Conservation (phyloP, 345 rosid species). For the Boechera retrofracta region DNA sequence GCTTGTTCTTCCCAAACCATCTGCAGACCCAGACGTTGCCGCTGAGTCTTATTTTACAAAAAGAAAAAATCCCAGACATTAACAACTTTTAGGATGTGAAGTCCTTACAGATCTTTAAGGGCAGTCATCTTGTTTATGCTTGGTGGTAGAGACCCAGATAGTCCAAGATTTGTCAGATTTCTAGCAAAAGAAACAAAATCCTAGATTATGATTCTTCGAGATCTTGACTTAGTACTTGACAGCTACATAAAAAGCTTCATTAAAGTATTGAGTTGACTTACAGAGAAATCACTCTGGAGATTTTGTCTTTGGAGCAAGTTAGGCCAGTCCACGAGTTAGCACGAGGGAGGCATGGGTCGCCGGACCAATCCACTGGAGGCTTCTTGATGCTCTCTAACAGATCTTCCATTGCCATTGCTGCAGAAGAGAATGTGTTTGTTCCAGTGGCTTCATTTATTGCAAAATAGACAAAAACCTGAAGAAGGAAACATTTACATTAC, state of each 20-base stretch:
- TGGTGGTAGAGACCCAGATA: constrained; percentile 61
- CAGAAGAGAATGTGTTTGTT: constrained; percentile 21
- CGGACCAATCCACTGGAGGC: constrained; percentile 82
- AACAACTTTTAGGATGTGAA: constrained; percentile 7
- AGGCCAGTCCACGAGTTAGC: constrained; percentile 90
- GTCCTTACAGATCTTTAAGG: constrained; percentile 69
- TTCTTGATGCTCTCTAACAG: constrained; percentile 58
- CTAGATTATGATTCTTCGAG: constrained; percentile 11
- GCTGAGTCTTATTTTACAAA: constrained; percentile 30
- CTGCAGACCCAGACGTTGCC: constrained; percentile 49
- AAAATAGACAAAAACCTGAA: constrained; percentile 17
- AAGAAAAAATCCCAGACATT: neutral
- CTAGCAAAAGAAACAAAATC: constrained; percentile 50
- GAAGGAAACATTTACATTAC: constrained; percentile 47
- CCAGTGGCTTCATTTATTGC: constrained; percentile 25
- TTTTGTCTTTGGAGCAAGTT: constrained; percentile 61
- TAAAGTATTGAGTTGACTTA: constrained; percentile 52
- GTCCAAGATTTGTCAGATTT: constrained; percentile 65
- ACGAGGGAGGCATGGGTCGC: constrained; percentile 90
- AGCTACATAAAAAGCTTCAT: constrained; percentile 10
- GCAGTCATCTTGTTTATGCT: constrained; percentile 64
- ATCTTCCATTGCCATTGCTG: constrained; percentile 69
- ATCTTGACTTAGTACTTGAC: neutral
- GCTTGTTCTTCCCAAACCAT: constrained; percentile 71
- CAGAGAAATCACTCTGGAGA: constrained; percentile 64